These are phyloP conservation scores for Moricandia moricandioides DNA, from an alignment of 345 rosid species.

Conservation along the genomic window DNA sequence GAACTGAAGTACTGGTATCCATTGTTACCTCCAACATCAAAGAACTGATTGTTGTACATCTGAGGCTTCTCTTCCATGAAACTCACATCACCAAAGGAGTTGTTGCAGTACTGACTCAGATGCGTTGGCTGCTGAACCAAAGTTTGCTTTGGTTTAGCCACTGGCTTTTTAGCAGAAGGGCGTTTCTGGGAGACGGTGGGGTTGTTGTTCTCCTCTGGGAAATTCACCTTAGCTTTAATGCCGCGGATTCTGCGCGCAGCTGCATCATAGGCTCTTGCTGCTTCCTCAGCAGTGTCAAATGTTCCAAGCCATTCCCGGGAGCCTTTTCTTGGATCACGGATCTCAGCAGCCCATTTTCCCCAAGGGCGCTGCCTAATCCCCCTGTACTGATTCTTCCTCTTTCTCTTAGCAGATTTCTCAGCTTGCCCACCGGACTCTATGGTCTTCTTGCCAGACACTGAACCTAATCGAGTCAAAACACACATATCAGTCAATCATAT, in stretches of 20 bases:
- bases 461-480: conserved; percentile 40
- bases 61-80: conserved; percentile 70
- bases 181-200: neutral
- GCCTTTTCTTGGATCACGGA: neutral
- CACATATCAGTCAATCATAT: neutral
- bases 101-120: conserved; percentile 37
- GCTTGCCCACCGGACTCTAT: conserved; percentile 37
- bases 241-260: conserved; percentile 88
- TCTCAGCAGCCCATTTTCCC: neutral
- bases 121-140: conserved; percentile 24
- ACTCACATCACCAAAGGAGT: conserved; percentile 46
- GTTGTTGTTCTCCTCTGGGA: conserved; percentile 50
- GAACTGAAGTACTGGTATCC: conserved; percentile 58
- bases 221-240: conserved; percentile 76
- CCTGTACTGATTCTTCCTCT: neutral
- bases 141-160: conserved; percentile 38
- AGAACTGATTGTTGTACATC: conserved; percentile 46
- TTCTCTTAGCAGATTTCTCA: neutral
- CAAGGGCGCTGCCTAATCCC: neutral
- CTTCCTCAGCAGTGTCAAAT: conserved; percentile 22
- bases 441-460: conserved; percentile 41
- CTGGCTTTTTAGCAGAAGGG: conserved; percentile 41
- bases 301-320: neutral
- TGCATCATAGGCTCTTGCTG: conserved; percentile 87
- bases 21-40: conserved; percentile 37